phyloP scores from a whole-genome alignment of 2,329 filamentous ascomycete genomes.

The Rhinocladiella similis region DNA sequence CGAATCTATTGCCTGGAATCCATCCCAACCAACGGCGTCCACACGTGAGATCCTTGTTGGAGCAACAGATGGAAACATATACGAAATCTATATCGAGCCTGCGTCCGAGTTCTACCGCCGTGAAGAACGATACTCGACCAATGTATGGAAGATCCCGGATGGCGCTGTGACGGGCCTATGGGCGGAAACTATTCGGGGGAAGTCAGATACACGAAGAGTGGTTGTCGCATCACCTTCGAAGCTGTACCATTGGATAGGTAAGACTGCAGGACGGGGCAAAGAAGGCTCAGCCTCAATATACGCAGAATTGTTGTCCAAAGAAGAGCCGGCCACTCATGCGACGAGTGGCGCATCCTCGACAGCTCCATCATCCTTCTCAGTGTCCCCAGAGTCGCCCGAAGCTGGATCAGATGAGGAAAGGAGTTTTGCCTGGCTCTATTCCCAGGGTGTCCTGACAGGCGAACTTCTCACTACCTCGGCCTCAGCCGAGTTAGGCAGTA shows the following conservation, averaged over 20 bases:
- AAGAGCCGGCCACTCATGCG: conserved; percentile 77
- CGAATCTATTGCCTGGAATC: conserved; percentile 92
- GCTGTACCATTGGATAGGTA: conserved; percentile 79
- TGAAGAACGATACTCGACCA: conserved; percentile 89
- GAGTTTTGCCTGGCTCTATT: conserved; percentile 86
- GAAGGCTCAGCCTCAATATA: conserved; percentile 86
- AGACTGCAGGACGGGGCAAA: conserved; percentile 67
- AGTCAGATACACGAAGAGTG: conserved; percentile 72
- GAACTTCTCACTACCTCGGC: conserved; percentile 65
- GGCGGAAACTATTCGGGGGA: conserved; percentile 71
- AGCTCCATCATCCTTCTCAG: conserved; percentile 66
- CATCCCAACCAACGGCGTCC: conserved; percentile 85
- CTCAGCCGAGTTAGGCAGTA: conserved; percentile 66
- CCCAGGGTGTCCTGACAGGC: conserved; percentile 86
- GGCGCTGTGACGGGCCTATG: conserved; percentile 83
- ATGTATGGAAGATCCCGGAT: conserved; percentile 78
- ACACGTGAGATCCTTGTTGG: conserved; percentile 93
- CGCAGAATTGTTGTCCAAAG: conserved; percentile 81
- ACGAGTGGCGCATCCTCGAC: conserved; percentile 59
- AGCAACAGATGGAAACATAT: conserved; percentile 89
- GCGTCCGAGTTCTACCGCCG: conserved; percentile 92
- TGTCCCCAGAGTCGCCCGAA: conserved; percentile 73
- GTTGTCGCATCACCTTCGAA: conserved; percentile 76
- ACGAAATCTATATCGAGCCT: conserved; percentile 92
- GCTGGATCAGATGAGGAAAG: conserved; percentile 47